These are phyloP conservation scores for Uronychia binucleata DNA, from an alignment of 73 alveolate genomes.

Conservation along the genomic window DNA sequence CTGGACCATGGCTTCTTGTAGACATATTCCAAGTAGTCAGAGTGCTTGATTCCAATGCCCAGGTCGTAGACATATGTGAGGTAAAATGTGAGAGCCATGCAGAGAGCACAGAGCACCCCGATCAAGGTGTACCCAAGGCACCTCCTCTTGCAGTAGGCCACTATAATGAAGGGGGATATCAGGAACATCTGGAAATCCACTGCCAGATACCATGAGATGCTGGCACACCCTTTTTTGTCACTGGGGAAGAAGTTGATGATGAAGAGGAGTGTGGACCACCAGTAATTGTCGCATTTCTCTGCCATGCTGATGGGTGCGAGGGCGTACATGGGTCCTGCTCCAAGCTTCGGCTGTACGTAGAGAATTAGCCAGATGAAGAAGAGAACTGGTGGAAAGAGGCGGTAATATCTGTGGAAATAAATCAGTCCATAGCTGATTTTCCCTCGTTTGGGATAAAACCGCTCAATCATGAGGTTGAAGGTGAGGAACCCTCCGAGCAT, in stretches of 20 bases:
- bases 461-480: background rate
- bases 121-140: background rate
- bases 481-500: slow-evolving; percentile 11
- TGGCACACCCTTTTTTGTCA: slow-evolving; percentile 13
- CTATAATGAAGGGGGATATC: slow-evolving; percentile 18
- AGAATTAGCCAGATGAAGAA: slow-evolving; percentile 13
- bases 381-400: slow-evolving; percentile 9
- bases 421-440: slow-evolving; percentile 6
- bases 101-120: background rate
- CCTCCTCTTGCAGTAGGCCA: slow-evolving; percentile 12
- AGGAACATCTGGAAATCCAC: slow-evolving; percentile 20
- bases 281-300: slow-evolving; percentile 29
- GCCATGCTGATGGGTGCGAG: background rate
- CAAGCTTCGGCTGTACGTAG: slow-evolving; percentile 17
- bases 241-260: slow-evolving; percentile 22
- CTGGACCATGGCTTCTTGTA: slow-evolving; percentile 18
- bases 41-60: background rate
- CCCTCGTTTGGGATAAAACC: slow-evolving; percentile 11
- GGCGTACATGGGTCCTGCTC: slow-evolving; percentile 40
- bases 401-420: slow-evolving; percentile 16
- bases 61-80: background rate
- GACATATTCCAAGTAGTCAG: background rate
- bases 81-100: background rate
- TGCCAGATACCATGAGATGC: slow-evolving; percentile 50
- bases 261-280: slow-evolving; percentile 33